Evolutionary conservation across 2,329 filamentous ascomycete species (phyloP), one percentile per base, ranked within the genome.

Genomic region (Phialophora chinensis): DNA sequence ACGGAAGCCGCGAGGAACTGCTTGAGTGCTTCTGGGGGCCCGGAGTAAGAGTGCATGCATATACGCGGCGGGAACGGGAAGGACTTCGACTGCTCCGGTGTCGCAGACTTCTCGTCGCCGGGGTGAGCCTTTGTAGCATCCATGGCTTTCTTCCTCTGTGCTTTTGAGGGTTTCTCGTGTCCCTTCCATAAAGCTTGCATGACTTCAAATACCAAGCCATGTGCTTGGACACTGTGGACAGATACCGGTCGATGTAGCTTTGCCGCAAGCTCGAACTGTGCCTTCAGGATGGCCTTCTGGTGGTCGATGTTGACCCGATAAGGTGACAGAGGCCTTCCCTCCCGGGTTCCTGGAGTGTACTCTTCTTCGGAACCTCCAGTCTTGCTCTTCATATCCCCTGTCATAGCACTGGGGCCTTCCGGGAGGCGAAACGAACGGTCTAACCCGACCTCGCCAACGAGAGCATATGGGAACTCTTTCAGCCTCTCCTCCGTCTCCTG

Each of bases 1-100:
- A 95, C 87, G 0, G 85, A 82, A 1, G 87, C 86, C 69, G 90
- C 85, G 56, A 92, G 80, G 74, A 97, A 98, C 76, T 93, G 92
- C 70, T 86, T 89, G 44, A 97, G 80, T 35, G 89, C 85, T 64
- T 95, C 89, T 11, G 87, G 83, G 5, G 90, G 86, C 0, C 92
- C 94, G 56, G 91, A 96, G 78, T 93, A 99, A 0, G 93, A 97
- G 78, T 99, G 95, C 66, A 99, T 86, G 75, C 95, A 99, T 75
- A 98, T 90, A 8, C 93, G 84, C 0, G 93, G 93, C 3, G 95
- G 93, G 72, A 90, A 98, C 0, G 91, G 89, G 66, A 85, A 88
- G 0, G 82, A 72, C 8, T 72, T 65, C 8, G 75, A 66, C 5
- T 73, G 38, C 38, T 42, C 38, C 55, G 60, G 58, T 63, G 70